phyloP scores from a whole-genome alignment of 306 rosid species.

The Canavalia ensiformis region DNA sequence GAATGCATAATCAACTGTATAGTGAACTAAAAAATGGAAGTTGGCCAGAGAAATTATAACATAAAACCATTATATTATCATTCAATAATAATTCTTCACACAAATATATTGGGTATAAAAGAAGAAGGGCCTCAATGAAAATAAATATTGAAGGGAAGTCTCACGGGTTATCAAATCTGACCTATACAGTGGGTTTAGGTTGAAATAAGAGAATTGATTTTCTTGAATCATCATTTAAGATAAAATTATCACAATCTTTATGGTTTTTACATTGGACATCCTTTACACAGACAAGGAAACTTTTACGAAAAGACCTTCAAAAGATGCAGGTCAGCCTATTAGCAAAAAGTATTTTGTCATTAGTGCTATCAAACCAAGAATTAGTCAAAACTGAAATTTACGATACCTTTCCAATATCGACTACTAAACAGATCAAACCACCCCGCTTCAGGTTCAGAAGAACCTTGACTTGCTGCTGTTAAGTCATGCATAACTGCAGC shows the following conservation, averaged over 20 bases:
- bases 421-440: constrained; percentile 95
- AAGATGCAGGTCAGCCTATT: constrained; percentile 6
- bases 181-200: background rate
- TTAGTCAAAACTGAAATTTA: constrained; percentile 1
- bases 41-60: background rate
- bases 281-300: background rate
- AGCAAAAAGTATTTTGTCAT: background rate
- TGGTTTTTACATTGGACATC: constrained; percentile 16
- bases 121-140: constrained; percentile 24
- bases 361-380: constrained; percentile 13
- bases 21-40: constrained; percentile 11
- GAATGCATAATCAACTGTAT: constrained; percentile 12
- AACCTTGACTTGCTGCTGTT: constrained; percentile 73
- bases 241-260: background rate
- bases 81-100: constrained; percentile 20
- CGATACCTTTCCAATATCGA: constrained; percentile 91
- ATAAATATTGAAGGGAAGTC: constrained; percentile 15
- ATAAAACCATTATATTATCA: background rate
- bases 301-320: background rate
- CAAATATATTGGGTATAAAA: background rate
- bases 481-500: constrained; percentile 73
- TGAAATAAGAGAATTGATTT: constrained; percentile 26
- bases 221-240: background rate
- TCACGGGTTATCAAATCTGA: constrained; percentile 3
- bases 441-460: constrained; percentile 93